Percentiles rank a stretch among this genome's conserved stretches.
Conservation (phyloP, 805 yeast species). For the Metschnikowia kofuensis region DNA sequence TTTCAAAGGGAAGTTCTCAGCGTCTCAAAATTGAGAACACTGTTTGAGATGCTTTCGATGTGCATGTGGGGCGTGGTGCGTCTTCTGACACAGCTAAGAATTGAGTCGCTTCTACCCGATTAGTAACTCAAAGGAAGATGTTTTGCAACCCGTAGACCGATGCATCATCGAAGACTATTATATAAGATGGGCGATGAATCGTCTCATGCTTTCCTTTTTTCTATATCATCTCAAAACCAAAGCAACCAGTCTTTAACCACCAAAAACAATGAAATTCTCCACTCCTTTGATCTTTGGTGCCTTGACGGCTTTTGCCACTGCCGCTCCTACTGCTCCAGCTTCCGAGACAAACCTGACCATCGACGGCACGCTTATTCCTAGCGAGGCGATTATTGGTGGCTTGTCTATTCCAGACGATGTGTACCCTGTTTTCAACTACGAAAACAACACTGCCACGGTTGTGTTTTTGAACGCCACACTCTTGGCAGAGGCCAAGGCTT, state of each 20-base stretch:
- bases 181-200: constrained; percentile 3
- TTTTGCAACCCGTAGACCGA: not conserved
- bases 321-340: constrained; percentile 17
- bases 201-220: too few relatives aligned
- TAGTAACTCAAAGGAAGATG: constrained; percentile 11
- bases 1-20: constrained; percentile 7
- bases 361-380: constrained; percentile 10
- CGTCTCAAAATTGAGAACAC: not conserved
- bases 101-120: constrained; percentile 1
- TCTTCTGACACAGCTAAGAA: not conserved
- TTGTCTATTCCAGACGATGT: constrained; percentile 13
- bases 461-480: constrained; percentile 17
- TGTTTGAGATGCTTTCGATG: not conserved
- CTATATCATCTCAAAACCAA: not conserved
- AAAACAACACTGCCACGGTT: constrained; percentile 10
- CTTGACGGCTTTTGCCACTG: constrained; percentile 11
- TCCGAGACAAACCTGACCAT: constrained; percentile 1
- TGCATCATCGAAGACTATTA: not conserved
- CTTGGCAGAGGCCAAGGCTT: constrained; percentile 14
- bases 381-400: constrained; percentile 15
- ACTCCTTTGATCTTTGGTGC: constrained; percentile 14
- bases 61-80: not conserved
- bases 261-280: constrained; percentile 14
- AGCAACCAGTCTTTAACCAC: not conserved
- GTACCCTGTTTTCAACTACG: constrained; percentile 12